Base-by-base conservation (phyloP, 1,284 basidiomycete genomes). In the Trametes versicolor region DNA sequence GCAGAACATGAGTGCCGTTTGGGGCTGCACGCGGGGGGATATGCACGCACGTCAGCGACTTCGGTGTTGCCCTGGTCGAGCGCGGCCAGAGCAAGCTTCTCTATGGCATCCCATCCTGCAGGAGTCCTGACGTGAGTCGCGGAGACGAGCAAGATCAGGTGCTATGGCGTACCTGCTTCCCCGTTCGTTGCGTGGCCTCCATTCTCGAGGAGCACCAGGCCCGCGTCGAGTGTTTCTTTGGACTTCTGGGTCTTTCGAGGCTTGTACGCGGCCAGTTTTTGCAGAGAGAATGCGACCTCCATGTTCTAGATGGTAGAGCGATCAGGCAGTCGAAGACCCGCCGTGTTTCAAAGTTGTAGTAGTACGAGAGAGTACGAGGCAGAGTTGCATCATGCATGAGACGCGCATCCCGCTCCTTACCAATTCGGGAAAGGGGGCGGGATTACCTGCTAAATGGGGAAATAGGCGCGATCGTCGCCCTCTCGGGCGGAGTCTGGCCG, bases 11-110 rank as follows among this genome's bases (percentile, higher is more conserved):
- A 32, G 29, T n/a, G 27, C 12, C 21, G 15, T 27, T 9, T 17
- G 36, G 36, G 23, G 15, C 4, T 27, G 6, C 10, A 4, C 21
- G 21, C 17, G 37, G 13, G 25, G 2, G 55, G 12, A 27, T 32
- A 39, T 37, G 37, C 8, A 83, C 92, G 71, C 75, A 97, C 96
- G 74, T 94, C 89, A 25, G 97, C 95, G n/a, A 95, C 79, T 58
- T 93, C 87, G 45, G 91, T 73, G 60, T 90, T 83, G 19, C 93
- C 94, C 17, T 94, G 78, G 74, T 99, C 97, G 58, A 98, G 81
- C 0, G 97, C 88, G 1, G 97, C 95, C 43, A 97, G 82, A 4
- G 90, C 88, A 1, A 98, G 82, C 74, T 98, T 96, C 75, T 99
- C 97, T 17, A 97, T 80, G 66, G 96, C 89, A 1, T 90, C 85